Evolutionary conservation across 148 eudicot genomes (phyloP).

Genomic region (Beta vulgaris): DNA sequence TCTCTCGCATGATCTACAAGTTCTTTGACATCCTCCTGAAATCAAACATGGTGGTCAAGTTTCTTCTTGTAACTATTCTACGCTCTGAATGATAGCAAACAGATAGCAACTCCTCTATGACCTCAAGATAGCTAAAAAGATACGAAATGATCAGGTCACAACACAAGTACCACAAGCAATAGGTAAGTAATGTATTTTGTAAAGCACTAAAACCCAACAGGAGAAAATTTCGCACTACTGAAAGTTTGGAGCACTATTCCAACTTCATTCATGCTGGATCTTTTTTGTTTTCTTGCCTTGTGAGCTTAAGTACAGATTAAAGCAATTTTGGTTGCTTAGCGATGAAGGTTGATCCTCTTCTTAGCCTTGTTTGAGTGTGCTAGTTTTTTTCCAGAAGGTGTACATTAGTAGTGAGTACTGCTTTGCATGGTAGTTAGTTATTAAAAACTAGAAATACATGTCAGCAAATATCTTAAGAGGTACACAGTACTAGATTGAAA

Average conservation of each 20-base stretch:
- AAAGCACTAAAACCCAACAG: not conserved
- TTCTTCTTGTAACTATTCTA: not conserved
- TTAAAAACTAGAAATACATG: too few species aligned
- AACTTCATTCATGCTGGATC: too few species aligned
- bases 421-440: too few species aligned
- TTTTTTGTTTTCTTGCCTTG: too few species aligned
- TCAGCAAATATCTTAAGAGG: too few species aligned
- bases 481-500: too few species aligned
- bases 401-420: too few species aligned
- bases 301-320: too few species aligned
- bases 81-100: not conserved
- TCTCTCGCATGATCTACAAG: slow-evolving; percentile 32
- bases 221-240: not conserved
- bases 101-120: not conserved
- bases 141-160: not conserved
- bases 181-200: not conserved
- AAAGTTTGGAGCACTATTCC: not conserved
- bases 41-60: slow-evolving; percentile 14
- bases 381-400: too few species aligned
- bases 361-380: too few species aligned
- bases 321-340: too few species aligned
- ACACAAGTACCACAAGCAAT: not conserved
- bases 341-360: too few species aligned
- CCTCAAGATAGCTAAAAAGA: not conserved
- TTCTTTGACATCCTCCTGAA: slow-evolving; percentile 42